A percentile compares a stretch with the other conserved stretches of the same genome.
These are phyloP conservation scores for Aspergillus sp. DNA, from an alignment of 2,329 filamentous ascomycete genomes.

Conservation along the genomic window DNA sequence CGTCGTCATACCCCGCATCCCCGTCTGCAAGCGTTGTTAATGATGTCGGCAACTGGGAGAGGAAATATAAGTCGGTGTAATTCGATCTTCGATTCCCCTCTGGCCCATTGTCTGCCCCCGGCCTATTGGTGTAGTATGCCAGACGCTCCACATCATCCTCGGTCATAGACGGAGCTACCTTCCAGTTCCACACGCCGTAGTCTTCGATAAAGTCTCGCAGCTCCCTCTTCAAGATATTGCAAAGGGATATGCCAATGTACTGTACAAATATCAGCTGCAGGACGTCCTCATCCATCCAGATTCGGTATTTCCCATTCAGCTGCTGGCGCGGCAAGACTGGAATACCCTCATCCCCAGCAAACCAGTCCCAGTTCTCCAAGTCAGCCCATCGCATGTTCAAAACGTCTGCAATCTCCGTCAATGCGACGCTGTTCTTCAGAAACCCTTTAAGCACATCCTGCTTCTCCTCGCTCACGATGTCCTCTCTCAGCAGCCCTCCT, in stretches of 20 bases:
- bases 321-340: conserved; percentile 45
- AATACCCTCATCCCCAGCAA: conserved; percentile 41
- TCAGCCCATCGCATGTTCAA: conserved; percentile 46
- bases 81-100: conserved; percentile 15
- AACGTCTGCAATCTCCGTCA: conserved; percentile 46
- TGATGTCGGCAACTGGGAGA: conserved; percentile 33
- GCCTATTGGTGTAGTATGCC: conserved; percentile 23
- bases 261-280: conserved; percentile 49
- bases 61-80: conserved; percentile 34
- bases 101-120: neutral
- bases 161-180: conserved; percentile 5
- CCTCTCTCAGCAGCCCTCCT: conserved; percentile 40
- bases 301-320: conserved; percentile 47
- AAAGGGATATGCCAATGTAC: conserved; percentile 42
- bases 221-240: conserved; percentile 23
- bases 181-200: conserved; percentile 15
- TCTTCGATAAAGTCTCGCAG: conserved; percentile 15
- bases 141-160: conserved; percentile 26
- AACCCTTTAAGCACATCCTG: conserved; percentile 42
- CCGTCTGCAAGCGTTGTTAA: conserved; percentile 22
- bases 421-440: conserved; percentile 37
- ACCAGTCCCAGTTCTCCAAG: conserved; percentile 46
- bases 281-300: conserved; percentile 50
- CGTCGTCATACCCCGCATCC: conserved; percentile 25
- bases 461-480: conserved; percentile 46